Base-by-base conservation (phyloP, 805 yeast genomes). In the Spathaspora passalidarum region DNA sequence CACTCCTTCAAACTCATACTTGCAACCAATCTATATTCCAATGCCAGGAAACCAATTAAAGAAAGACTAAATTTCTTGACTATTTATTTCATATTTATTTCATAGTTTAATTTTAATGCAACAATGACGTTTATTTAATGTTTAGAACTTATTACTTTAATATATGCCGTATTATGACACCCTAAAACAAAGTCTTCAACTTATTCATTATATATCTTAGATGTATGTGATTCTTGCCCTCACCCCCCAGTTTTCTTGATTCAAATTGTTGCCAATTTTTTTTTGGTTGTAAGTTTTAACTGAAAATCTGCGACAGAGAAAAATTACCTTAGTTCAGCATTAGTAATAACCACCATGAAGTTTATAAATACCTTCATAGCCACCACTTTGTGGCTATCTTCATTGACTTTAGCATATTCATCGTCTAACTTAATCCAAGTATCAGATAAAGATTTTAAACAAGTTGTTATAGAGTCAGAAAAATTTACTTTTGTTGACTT, bases 1-100 rank as follows among this genome's bases (percentile, higher is more conserved):
- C 4, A 80, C 76, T 46, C 60, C 61, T 11, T 75, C 79, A 45
- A 86, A 84, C 66, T 72, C 84, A 34, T 86, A 83, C 60, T 51
- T 84, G 51, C 65, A 68, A 14, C 63, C 80, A 42, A 68, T 69
- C 46, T 79, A 87, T 16, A 44, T 73, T 43, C 76, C 62, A 56
- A 38, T 47, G 35, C 50, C 50, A 25, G 50, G 50, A 20, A 47
- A 44, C 29, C 44, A 26, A 17, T 29, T 41, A 19, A 32, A 21
- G 38, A 21, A 22, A 14, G 36, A 19, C 5, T 26, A 38, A 16
- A 22, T 7, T 8, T 9, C 10, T 38, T 20, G 14, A 11, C 20
- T 37, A 37, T 37, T 37, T 37, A 37, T n/a, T 37, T 20, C n/a
- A 37, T 37, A 20, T 22, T 20, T 22, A 13, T 21, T 14, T 37